Evolutionary conservation across 164 flowering plant species (phyloP).

Genomic region (Akebia trifoliata): DNA sequence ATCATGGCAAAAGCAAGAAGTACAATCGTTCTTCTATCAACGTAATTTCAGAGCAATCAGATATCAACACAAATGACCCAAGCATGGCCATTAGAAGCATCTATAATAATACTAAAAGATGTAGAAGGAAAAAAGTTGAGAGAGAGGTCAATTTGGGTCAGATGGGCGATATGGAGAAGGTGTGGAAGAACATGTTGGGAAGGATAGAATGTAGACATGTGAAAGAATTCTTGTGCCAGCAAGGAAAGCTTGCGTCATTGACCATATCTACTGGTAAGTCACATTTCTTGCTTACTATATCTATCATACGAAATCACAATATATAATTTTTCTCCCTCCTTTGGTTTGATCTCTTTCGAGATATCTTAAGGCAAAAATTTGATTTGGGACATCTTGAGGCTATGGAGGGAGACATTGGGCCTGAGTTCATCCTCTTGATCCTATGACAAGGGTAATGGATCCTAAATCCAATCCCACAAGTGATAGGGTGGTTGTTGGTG

Average conservation of each 20-base stretch:
- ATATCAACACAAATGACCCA: constrained; percentile 9
- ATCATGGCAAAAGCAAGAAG: constrained; percentile 9
- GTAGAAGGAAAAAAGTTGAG: constrained; percentile 9
- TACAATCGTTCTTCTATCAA: constrained; percentile 3
- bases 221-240: constrained; percentile 25
- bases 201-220: constrained; percentile 18
- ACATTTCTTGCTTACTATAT: neutral
- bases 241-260: constrained; percentile 33
- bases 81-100: constrained; percentile 2
- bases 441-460: no score
- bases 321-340: no score
- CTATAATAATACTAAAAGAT: constrained; percentile 2
- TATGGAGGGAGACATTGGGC: no score
- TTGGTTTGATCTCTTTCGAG: no score
- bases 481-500: no score
- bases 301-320: neutral
- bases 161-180: constrained; percentile 25
- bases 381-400: no score
- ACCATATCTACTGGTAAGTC: constrained; percentile 29
- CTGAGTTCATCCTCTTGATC: no score
- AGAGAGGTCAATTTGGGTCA: constrained; percentile 13
- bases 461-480: no score
- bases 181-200: constrained; percentile 27
- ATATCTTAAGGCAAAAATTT: no score
- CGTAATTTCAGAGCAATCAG: constrained; percentile 9